These are phyloP conservation scores for Wickerhamiella azyma DNA, from an alignment of 805 yeast species.

Conservation along the genomic window DNA sequence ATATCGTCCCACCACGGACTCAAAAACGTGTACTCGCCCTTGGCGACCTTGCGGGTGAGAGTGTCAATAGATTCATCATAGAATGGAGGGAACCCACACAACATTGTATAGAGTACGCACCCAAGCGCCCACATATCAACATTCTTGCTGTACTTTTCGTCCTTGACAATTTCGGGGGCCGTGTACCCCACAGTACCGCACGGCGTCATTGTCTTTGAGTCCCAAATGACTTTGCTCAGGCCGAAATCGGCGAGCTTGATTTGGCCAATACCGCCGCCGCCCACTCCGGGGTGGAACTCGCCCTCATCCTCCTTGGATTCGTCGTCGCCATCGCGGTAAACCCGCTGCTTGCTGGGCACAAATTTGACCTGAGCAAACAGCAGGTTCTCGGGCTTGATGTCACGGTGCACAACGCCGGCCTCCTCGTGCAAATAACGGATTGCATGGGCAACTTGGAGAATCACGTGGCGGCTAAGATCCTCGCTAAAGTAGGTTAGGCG, in stretches of 20 bases:
- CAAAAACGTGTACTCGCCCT: constrained; percentile 61
- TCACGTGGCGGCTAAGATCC: constrained; percentile 57
- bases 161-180: constrained; percentile 94
- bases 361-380: constrained; percentile 45
- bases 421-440: constrained; percentile 59
- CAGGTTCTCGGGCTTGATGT: constrained; percentile 70
- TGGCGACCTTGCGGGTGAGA: constrained; percentile 65
- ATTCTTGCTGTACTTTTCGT: constrained; percentile 79
- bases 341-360: constrained; percentile 26
- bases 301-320: constrained; percentile 70
- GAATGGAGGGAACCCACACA: constrained; percentile 97
- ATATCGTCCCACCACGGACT: constrained; percentile 89
- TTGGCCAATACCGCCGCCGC: constrained; percentile 84
- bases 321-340: constrained; percentile 29
- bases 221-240: constrained; percentile 78
- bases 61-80: constrained; percentile 70
- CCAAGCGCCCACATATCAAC: constrained; percentile 99
- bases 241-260: constrained; percentile 96
- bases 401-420: constrained; percentile 62
- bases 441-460: constrained; percentile 56
- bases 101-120: constrained; percentile 80
- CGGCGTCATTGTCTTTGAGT: constrained; percentile 84
- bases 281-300: constrained; percentile 58
- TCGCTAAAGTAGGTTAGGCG: constrained; percentile 66
- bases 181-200: constrained; percentile 98